Evolutionary conservation across 345 rosid genomes (phyloP).

Genomic region (Hypericum androsaemum): DNA sequence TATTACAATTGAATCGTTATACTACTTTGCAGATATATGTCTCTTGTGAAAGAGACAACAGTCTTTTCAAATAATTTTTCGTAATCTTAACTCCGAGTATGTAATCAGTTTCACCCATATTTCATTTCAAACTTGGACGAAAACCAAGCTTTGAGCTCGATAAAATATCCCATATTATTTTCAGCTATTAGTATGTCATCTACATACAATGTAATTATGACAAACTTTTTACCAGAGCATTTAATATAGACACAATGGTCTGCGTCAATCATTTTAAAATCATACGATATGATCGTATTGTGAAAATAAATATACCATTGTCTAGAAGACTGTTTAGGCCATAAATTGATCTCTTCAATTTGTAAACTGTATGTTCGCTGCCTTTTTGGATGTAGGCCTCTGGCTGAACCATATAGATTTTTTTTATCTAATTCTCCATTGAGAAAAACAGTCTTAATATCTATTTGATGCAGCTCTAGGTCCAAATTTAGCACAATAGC

Average conservation of each 20-base stretch:
- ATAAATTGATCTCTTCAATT: no score
- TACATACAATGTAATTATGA: neutral
- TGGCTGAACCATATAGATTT: constrained; percentile 1
- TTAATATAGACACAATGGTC: neutral
- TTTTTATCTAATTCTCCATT: neutral
- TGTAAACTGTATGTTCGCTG: no score
- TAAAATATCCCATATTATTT: neutral
- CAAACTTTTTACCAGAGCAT: no score
- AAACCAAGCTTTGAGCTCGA: neutral
- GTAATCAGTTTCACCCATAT: neutral
- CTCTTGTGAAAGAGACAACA: no score
- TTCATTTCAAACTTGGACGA: no score
- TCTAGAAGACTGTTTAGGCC: neutral
- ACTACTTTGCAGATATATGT: no score
- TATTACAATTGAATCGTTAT: no score
- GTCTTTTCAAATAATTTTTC: no score
- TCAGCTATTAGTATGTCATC: neutral
- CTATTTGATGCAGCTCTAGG: constrained; percentile 1
- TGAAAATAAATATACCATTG: no score
- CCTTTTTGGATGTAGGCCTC: constrained; percentile 4
- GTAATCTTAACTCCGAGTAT: no score
- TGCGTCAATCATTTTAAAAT: neutral
- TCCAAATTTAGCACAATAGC: neutral
- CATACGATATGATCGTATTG: no score
- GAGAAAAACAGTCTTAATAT: neutral